Percentiles rank a stretch among this genome's conserved stretches.
These are phyloP conservation scores for Chytridiales sp. DNA, from an alignment of 371 early-diverging fungal species.

Conservation along the genomic window DNA sequence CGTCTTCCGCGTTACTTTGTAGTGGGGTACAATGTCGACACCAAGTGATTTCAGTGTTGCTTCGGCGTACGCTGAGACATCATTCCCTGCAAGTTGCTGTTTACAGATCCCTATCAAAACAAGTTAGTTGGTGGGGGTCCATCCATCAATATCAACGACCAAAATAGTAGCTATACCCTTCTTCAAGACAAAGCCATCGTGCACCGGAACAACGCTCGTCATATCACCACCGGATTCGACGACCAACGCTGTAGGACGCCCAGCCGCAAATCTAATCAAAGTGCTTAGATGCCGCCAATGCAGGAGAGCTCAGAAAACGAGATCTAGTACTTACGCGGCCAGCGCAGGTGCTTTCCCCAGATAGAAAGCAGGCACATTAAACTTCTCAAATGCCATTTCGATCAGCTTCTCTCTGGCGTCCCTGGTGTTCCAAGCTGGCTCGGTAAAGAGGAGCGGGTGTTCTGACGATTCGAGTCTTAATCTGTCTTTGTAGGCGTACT, in stretches of 20 bases:
- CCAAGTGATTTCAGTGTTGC: constrained; percentile 40
- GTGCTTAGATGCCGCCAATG: not conserved
- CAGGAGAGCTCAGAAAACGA: not conserved
- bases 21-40: constrained; percentile 80
- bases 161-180: constrained; percentile 58
- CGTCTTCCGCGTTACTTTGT: constrained; percentile 71
- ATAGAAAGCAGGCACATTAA: constrained; percentile 87
- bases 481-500: constrained; percentile 68
- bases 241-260: constrained; percentile 84
- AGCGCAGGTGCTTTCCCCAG: constrained; percentile 87
- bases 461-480: constrained; percentile 56
- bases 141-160: not conserved
- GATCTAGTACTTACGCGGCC: constrained; percentile 67
- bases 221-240: constrained; percentile 86
- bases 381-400: constrained; percentile 93
- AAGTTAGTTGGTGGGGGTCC: not conserved
- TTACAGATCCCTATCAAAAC: constrained; percentile 58
- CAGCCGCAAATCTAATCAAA: constrained; percentile 75
- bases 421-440: constrained; percentile 83
- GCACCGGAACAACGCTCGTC: constrained; percentile 90
- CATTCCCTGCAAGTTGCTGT: constrained; percentile 79
- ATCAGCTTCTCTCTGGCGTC: constrained; percentile 81
- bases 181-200: constrained; percentile 91
- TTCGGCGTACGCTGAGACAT: constrained; percentile 70
- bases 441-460: constrained; percentile 87